Percentiles rank a stretch among this genome's conserved stretches.
phyloP scores from a whole-genome alignment of 768 basidiomycete species.

The Rickenella mellea region DNA sequence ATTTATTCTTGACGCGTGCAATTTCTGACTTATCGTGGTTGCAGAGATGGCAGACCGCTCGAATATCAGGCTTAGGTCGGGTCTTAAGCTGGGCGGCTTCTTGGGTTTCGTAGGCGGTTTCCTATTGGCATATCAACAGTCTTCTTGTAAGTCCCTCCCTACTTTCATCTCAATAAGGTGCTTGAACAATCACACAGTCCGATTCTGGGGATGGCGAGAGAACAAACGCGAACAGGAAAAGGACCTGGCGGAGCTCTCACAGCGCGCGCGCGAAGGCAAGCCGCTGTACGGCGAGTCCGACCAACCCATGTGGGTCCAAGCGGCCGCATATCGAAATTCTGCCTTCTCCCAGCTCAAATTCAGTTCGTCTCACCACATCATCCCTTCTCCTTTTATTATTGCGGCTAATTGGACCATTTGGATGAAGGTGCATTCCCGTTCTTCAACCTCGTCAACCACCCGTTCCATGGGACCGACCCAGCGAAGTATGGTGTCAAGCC shows the following conservation, averaged over 20 bases:
- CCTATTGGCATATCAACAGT: conserved; percentile 85
- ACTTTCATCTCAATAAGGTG: conserved; percentile 7
- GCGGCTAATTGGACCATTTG: conserved; percentile 5
- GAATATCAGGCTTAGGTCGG: conserved; percentile 26
- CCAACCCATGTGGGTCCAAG: conserved; percentile 81
- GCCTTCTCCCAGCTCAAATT: conserved; percentile 92
- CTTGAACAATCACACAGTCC: conserved; percentile 36
- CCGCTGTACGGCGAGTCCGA: conserved; percentile 79
- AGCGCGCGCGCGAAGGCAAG: conserved; percentile 67
- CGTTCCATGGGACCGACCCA: conserved; percentile 75
- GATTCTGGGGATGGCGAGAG: conserved; percentile 95
- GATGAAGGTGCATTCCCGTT: conserved; percentile 29
- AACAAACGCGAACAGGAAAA: conserved; percentile 73
- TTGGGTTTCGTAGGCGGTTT: conserved; percentile 89
- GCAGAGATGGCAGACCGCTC: conserved; percentile 38
- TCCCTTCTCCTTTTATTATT: conserved; percentile 3
- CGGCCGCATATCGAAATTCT: conserved; percentile 79
- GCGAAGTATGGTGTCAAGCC: conserved; percentile 56
- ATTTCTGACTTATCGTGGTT: conserved; percentile 15
- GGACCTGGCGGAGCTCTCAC: conserved; percentile 72
- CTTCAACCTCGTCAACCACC: conserved; percentile 94
- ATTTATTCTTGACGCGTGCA: conserved; percentile 8
- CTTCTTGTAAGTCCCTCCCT: conserved; percentile 29
- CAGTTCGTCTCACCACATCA: conserved; percentile 37
- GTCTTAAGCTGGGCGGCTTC: conserved; percentile 50